Percentiles rank a stretch among this genome's conserved stretches.
Evolutionary conservation across 345 rosid genomes (phyloP).

Genomic region (Heritiera fomes): DNA sequence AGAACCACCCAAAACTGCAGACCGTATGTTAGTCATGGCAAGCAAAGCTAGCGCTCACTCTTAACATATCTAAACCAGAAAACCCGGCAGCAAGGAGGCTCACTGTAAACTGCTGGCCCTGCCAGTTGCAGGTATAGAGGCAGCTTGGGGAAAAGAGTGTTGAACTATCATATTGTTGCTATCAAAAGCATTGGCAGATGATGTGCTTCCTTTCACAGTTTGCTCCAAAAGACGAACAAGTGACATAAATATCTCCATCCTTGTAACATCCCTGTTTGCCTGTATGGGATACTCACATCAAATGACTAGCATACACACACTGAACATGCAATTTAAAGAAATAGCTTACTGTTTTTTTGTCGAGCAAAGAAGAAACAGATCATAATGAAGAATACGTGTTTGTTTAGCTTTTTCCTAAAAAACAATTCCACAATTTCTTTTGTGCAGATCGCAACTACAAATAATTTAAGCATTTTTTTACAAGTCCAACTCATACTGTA

Average conservation of each 20-base stretch:
- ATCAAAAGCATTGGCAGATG: conserved; percentile 44
- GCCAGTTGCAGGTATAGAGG: conserved; percentile 54
- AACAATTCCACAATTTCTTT: neutral
- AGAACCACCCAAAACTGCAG: conserved; percentile 30
- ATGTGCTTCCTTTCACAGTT: conserved; percentile 54
- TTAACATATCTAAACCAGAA: conserved; percentile 45
- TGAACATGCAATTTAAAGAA: neutral
- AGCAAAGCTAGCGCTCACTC: conserved; percentile 47
- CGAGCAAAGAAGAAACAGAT: neutral
- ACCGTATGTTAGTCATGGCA: conserved; percentile 66
- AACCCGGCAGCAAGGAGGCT: conserved; percentile 23
- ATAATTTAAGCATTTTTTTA: no score
- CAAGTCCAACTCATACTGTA: neutral
- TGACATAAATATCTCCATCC: conserved; percentile 92
- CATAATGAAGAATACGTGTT: neutral
- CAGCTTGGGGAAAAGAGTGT: conserved; percentile 41
- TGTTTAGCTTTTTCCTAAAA: neutral
- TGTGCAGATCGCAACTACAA: neutral
- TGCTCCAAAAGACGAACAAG: conserved; percentile 82
- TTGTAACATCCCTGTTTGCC: conserved; percentile 88
- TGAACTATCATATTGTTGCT: conserved; percentile 49
- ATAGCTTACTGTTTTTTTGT: no score
- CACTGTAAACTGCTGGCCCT: conserved; percentile 49
- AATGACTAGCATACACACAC: neutral
- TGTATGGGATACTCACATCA: conserved; percentile 26